These are phyloP conservation scores for Oryza nivara DNA, from an alignment of 176 grass and related monocot genomes.

Conservation along the genomic window DNA sequence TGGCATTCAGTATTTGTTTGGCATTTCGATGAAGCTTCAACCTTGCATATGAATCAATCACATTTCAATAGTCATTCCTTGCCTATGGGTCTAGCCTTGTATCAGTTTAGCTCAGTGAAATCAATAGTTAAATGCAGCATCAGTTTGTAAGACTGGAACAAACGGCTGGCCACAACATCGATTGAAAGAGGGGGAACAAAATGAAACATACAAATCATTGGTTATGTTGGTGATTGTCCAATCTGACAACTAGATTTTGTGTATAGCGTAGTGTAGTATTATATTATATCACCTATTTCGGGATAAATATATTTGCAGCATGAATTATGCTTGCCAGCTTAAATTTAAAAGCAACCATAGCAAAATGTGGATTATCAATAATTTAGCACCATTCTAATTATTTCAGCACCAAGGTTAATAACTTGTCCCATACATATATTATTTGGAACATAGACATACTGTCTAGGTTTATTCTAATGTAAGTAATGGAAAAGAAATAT, in stretches of 20 bases:
- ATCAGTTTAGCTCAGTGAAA: background rate
- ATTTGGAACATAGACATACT: background rate
- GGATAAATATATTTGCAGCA: background rate
- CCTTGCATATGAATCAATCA: background rate
- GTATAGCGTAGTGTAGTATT: background rate
- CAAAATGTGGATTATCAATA: background rate
- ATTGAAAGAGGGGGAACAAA: background rate
- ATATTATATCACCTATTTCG: background rate
- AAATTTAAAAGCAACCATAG: background rate
- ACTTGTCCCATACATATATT: background rate
- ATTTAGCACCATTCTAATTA: background rate
- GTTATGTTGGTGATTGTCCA: background rate
- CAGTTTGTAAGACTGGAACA: background rate
- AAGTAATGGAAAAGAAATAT: background rate
- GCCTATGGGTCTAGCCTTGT: background rate
- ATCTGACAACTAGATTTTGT: background rate
- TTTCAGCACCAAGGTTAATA: background rate
- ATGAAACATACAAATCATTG: background rate
- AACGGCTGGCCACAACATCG: background rate
- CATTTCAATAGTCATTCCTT: background rate
- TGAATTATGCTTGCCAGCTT: background rate
- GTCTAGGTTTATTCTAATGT: background rate
- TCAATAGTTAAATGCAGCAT: background rate
- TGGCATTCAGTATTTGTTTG: constrained; percentile 20
- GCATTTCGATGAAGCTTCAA: background rate